A percentile compares a stretch with the other conserved stretches of the same genome.
Conservation (phyloP, 1,284 basidiomycete species). For the Cutaneotrichosporon arboriforme region DNA sequence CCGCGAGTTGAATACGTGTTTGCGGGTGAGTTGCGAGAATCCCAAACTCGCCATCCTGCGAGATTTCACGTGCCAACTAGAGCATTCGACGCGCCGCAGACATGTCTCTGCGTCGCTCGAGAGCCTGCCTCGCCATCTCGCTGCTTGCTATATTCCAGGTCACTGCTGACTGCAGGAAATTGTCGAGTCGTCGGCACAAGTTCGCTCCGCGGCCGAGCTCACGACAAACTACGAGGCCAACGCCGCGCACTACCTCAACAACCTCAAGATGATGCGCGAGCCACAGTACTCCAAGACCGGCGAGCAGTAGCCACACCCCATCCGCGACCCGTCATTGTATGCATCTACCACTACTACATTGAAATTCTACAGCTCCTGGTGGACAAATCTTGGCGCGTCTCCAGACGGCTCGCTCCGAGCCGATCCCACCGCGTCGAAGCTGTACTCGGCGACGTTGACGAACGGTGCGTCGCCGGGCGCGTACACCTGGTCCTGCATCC, state of each 20-base stretch:
- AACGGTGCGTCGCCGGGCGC: slow-evolving; percentile 17
- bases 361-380: neutral
- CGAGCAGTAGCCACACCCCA: neutral
- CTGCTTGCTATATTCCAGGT: too few species aligned
- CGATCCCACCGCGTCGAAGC: slow-evolving; percentile 15
- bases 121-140: too few species aligned
- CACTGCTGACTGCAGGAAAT: slow-evolving; percentile 32
- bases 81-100: too few species aligned
- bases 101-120: too few species aligned
- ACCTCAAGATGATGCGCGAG: slow-evolving; percentile 46
- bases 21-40: slow-evolving; percentile 42
- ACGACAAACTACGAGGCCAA: slow-evolving; percentile 75
- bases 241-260: slow-evolving; percentile 76
- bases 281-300: slow-evolving; percentile 15
- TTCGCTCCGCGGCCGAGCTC: slow-evolving; percentile 69
- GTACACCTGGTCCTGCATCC: slow-evolving; percentile 29
- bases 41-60: too few species aligned
- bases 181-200: slow-evolving; percentile 37
- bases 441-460: slow-evolving; percentile 31
- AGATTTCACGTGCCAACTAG: too few species aligned
- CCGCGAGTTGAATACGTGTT: slow-evolving; percentile 45
- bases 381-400: neutral
- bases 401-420: neutral
- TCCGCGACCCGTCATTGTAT: slow-evolving; percentile 1
- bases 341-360: slow-evolving; percentile 5